Percentiles rank a stretch among this genome's conserved stretches.
These are phyloP conservation scores for Ceratonia siliqua DNA, from an alignment of 306 rosid species.

Conservation along the genomic window DNA sequence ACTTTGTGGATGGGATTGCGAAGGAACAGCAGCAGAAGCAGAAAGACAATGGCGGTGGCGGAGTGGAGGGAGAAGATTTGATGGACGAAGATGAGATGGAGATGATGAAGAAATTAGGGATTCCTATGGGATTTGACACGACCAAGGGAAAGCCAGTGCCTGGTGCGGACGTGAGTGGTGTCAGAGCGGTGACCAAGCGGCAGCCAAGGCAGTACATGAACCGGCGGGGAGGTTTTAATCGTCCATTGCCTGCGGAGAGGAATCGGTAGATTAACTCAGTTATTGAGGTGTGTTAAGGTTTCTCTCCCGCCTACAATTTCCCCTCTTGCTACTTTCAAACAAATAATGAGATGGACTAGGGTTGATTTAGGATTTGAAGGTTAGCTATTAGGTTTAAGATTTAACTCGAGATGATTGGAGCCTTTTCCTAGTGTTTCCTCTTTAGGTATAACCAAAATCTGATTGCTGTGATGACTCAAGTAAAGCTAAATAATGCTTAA, in stretches of 20 bases:
- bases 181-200: conserved; percentile 80
- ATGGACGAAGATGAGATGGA: conserved; percentile 78
- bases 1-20: conserved; percentile 75
- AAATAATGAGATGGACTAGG: not conserved
- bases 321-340: not conserved
- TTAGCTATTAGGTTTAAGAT: conserved; percentile 11
- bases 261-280: conserved; percentile 53
- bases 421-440: not conserved
- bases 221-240: conserved; percentile 95
- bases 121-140: conserved; percentile 83
- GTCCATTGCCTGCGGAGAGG: conserved; percentile 96
- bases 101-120: conserved; percentile 95
- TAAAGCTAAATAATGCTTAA: not conserved
- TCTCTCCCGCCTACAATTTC: not conserved
- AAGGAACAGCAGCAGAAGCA: conserved; percentile 67
- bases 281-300: conserved; percentile 43
- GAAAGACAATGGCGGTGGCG: conserved; percentile 43
- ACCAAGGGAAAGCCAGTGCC: conserved; percentile 89
- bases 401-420: not conserved
- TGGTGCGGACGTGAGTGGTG: conserved; percentile 91
- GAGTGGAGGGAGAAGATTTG: conserved; percentile 33
- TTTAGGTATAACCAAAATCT: not conserved
- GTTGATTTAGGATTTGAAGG: conserved; percentile 14
- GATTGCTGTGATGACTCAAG: not conserved
- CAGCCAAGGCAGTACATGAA: conserved; percentile 98